Evolutionary conservation across 192 early-diverging fungal genomes (phyloP).

Genomic region (Entomortierella parvispora): DNA sequence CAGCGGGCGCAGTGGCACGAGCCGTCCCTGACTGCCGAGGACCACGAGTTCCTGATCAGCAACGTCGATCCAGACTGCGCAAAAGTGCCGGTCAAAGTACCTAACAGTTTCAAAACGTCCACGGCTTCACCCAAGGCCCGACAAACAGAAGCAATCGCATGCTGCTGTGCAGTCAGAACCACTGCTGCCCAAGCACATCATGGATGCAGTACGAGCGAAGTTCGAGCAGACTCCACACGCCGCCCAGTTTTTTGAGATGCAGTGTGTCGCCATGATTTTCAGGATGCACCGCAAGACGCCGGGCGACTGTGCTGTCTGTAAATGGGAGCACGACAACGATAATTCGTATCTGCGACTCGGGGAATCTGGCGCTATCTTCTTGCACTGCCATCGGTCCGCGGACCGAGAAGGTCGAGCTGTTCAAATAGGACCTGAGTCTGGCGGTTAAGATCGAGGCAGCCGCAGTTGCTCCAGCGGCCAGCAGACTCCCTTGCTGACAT

Average conservation of each 20-base stretch:
- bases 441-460: neutral
- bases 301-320: slow-evolving; percentile 23
- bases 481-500: no score
- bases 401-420: neutral
- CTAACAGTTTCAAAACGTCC: neutral
- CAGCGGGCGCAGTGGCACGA: neutral
- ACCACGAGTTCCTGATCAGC: slow-evolving; percentile 5
- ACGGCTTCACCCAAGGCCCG: neutral
- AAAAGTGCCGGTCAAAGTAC: neutral
- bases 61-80: slow-evolving; percentile 1
- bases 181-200: neutral
- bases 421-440: neutral
- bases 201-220: neutral
- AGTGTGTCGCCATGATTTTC: slow-evolving; percentile 8
- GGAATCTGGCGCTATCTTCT: slow-evolving; percentile 1
- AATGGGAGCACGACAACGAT: slow-evolving; percentile 4
- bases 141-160: neutral
- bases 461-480: no score
- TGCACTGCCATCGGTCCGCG: slow-evolving; percentile 16
- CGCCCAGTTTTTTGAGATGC: slow-evolving; percentile 5
- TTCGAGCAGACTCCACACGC: neutral
- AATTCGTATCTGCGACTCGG: slow-evolving; percentile 12
- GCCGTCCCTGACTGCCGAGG: neutral
- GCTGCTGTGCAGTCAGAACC: no score
- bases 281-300: neutral